Percentiles rank a stretch among this genome's conserved stretches.
Conservation (phyloP, 2,329 filamentous ascomycete genomes). For the Xylariaceae sp. region DNA sequence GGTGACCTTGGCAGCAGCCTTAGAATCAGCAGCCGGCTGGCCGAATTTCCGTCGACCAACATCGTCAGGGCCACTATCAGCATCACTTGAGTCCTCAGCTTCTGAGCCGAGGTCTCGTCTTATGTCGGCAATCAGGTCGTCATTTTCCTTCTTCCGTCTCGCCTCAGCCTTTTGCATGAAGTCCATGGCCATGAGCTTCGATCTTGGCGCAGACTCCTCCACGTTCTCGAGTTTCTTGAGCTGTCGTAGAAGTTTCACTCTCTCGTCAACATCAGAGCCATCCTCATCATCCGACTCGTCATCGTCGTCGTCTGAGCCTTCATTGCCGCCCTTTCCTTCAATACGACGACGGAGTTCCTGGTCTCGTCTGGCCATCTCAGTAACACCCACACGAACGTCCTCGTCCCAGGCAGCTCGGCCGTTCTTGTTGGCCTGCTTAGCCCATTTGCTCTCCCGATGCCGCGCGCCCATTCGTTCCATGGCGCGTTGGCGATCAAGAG, state of each 20-base stretch:
- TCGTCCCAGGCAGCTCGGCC: slow-evolving; percentile 85
- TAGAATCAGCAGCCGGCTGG: slow-evolving; percentile 36
- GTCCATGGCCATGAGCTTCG: slow-evolving; percentile 74
- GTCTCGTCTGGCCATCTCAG: slow-evolving; percentile 75
- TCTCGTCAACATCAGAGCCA: slow-evolving; percentile 51
- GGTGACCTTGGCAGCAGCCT: slow-evolving; percentile 13
- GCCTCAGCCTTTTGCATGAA: slow-evolving; percentile 93
- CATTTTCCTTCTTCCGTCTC: slow-evolving; percentile 70
- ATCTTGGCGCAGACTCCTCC: slow-evolving; percentile 50
- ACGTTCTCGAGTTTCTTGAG: slow-evolving; percentile 42
- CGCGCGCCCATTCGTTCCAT: slow-evolving; percentile 80
- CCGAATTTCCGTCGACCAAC: slow-evolving; percentile 69
- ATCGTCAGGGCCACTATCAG: slow-evolving; percentile 49
- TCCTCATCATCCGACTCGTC: slow-evolving; percentile 50
- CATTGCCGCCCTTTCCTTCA: slow-evolving; percentile 54
- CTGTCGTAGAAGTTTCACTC: slow-evolving; percentile 44
- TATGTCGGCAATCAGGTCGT: slow-evolving; percentile 66
- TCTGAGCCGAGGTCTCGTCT: slow-evolving; percentile 66
- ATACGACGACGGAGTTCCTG: slow-evolving; percentile 77
- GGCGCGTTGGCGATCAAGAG: slow-evolving; percentile 67
- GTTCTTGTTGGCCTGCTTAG: slow-evolving; percentile 73
- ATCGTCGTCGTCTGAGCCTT: slow-evolving; percentile 29
- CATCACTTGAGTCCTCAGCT: slow-evolving; percentile 44
- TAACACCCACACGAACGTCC: slow-evolving; percentile 69
- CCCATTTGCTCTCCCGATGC: slow-evolving; percentile 88